These are phyloP conservation scores for Extremus antarcticus DNA, from an alignment of 495 filamentous ascomycete species.

Conservation along the genomic window DNA sequence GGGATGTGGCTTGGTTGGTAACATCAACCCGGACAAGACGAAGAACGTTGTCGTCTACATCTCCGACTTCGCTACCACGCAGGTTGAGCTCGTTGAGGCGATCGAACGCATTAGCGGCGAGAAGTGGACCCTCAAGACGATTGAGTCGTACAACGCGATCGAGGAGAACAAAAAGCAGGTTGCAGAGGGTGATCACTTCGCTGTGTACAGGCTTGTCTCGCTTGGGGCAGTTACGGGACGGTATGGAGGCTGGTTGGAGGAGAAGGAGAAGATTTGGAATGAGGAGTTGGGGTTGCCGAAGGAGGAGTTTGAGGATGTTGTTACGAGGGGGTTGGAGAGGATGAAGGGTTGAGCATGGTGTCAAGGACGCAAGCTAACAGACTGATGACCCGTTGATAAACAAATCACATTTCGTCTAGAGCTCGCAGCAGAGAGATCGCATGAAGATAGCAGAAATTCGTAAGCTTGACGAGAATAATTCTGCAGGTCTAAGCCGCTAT, in stretches of 20 bases:
- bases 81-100: conserved; percentile 34
- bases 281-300: not conserved
- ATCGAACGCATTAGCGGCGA: conserved; percentile 33
- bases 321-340: not conserved
- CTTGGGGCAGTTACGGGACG: not conserved
- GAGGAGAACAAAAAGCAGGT: conserved; percentile 27
- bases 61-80: conserved; percentile 33
- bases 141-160: conserved; percentile 25
- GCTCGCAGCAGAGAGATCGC: no score
- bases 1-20: conserved; percentile 42
- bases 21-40: conserved; percentile 29
- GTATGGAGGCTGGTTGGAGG: not conserved
- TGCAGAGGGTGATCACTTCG: conserved; percentile 26
- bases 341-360: not conserved
- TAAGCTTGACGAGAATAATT: no score
- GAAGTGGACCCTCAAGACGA: conserved; percentile 31
- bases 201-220: not conserved
- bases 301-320: not conserved
- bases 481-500: no score
- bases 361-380: no score
- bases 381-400: no score
- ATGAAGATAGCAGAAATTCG: no score
- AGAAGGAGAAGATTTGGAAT: not conserved
- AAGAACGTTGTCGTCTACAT: conserved; percentile 38
- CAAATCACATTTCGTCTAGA: no score